Percentiles rank a stretch among this genome's conserved stretches.
Evolutionary conservation across 2,329 filamentous ascomycete species (phyloP).

Genomic region (Dactylella cylindrospora): DNA sequence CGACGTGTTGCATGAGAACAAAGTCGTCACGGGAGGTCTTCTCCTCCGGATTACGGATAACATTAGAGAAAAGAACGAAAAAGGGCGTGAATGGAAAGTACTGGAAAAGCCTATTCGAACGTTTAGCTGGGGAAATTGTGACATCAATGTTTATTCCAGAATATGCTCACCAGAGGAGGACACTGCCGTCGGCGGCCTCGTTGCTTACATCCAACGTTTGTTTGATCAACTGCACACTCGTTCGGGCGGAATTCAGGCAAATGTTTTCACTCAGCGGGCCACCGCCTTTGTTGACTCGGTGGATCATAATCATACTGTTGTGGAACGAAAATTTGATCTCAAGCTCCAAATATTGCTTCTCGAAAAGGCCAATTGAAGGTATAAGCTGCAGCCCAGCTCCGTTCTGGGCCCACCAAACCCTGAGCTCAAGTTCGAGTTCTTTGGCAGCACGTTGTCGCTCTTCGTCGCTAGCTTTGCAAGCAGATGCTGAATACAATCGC

Average conservation of each 20-base stretch:
- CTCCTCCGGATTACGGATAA: conserved; percentile 52
- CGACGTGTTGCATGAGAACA: conserved; percentile 47
- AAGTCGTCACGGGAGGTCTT: conserved; percentile 44
- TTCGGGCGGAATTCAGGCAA: conserved; percentile 38
- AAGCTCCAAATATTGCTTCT: conserved; percentile 50
- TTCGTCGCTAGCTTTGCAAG: conserved; percentile 53
- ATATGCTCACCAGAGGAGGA: conserved; percentile 48
- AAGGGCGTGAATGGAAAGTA: conserved; percentile 63
- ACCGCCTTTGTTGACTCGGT: conserved; percentile 30
- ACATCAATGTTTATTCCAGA: background rate
- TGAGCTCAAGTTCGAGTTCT: conserved; percentile 47
- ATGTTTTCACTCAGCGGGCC: conserved; percentile 38
- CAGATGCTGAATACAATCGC: conserved; percentile 57
- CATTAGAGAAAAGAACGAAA: conserved; percentile 62
- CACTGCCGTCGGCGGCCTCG: conserved; percentile 53
- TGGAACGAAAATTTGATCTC: conserved; percentile 46
- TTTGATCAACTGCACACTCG: conserved; percentile 40
- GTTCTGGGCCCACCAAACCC: conserved; percentile 48
- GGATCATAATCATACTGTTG: conserved; percentile 43
- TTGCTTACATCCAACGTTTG: conserved; percentile 35
- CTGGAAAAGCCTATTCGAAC: conserved; percentile 41
- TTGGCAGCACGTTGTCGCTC: conserved; percentile 52
- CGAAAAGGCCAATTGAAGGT: conserved; percentile 45
- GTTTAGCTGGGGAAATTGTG: background rate
- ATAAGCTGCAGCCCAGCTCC: conserved; percentile 39